These are phyloP conservation scores for Magnusiomyces paraingens DNA, from an alignment of 1,139 yeast species.

Conservation along the genomic window DNA sequence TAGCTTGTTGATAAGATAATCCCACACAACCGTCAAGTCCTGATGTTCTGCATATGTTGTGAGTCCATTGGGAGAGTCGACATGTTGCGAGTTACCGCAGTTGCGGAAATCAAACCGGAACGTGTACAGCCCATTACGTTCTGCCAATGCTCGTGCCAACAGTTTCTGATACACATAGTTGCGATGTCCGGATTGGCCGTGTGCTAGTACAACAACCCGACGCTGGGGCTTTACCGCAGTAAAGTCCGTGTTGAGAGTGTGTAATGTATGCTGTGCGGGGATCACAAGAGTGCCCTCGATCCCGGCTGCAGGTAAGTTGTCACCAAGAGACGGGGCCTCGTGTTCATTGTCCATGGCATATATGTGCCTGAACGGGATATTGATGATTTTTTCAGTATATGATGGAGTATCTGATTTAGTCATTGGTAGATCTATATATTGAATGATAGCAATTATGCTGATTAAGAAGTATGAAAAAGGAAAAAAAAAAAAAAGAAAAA, in stretches of 20 bases:
- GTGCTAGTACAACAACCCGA: constrained; percentile 45
- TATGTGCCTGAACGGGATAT: constrained; percentile 13
- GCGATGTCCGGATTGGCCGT: constrained; percentile 83
- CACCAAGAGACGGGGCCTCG: neutral
- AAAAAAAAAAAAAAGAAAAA: neutral
- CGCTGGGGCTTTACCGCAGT: constrained; percentile 7
- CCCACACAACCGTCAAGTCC: constrained; percentile 47
- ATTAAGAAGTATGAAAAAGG: neutral
- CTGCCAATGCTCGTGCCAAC: constrained; percentile 56
- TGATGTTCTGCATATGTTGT: constrained; percentile 55
- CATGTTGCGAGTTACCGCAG: constrained; percentile 70
- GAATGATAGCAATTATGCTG: neutral
- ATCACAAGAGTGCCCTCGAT: constrained; percentile 13
- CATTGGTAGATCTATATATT: too few relatives aligned
- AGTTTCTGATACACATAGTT: constrained; percentile 66
- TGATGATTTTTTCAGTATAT: constrained; percentile 11
- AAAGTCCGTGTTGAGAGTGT: neutral
- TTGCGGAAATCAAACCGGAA: constrained; percentile 81
- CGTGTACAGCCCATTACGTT: constrained; percentile 52
- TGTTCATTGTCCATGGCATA: constrained; percentile 9
- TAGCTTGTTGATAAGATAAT: constrained; percentile 36
- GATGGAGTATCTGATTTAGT: neutral
- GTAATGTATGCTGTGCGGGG: constrained; percentile 9
- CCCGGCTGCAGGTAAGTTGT: constrained; percentile 5
- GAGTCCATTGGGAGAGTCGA: constrained; percentile 39